Base-by-base conservation (phyloP, 495 filamentous ascomycete genomes). In the Aspergillus bridgeri region DNA sequence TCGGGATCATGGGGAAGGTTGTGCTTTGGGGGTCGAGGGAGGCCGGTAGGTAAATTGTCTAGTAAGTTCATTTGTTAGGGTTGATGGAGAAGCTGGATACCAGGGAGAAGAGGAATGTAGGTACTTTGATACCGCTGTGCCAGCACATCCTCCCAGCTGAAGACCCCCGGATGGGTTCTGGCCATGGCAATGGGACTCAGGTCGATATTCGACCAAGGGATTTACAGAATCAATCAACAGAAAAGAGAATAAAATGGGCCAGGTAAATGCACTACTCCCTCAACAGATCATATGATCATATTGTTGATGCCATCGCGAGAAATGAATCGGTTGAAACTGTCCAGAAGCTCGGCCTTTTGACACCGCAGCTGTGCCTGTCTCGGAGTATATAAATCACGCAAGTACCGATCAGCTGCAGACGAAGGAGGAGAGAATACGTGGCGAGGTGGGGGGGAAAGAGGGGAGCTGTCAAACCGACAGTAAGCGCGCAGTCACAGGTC, bases 61-160 rank as follows among this genome's bases (percentile, higher is more conserved):
- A 6, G 49, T n/a, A n/a, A 20, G 55, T n/a, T 52, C 15, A 33
- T 59, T 58, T 18, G 54, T 51, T 24, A 38, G 22, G n/a, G 38
- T 43, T 47, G 51, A 27, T 47, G 1, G 27, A 29, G 27, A 50
- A 20, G 29, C 3, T 8, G 22, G 6, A 27, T 51, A 8, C 22
- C 3, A 29, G 6, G 1, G 17, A 20, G 22, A 18, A 9, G 3
- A n/a, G 24, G 7, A 22, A 6, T 25, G 21, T 18, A 72, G 72
- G 65, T 21, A 79, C 76, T 78, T 57, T 75, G 72, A 60, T 77
- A 78, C 57, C 74, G 71, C 46, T 79, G 75, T 20, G 71, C 68
- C 42, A 79, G 60, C 7, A 79, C 75, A 66, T 79, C 76, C 60
- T 79, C 75, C 75, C 76, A 78, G 5, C 75, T 78, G 59, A 78